Evolutionary conservation across 768 basidiomycete species (phyloP).

Genomic region (Cyathus striatus): DNA sequence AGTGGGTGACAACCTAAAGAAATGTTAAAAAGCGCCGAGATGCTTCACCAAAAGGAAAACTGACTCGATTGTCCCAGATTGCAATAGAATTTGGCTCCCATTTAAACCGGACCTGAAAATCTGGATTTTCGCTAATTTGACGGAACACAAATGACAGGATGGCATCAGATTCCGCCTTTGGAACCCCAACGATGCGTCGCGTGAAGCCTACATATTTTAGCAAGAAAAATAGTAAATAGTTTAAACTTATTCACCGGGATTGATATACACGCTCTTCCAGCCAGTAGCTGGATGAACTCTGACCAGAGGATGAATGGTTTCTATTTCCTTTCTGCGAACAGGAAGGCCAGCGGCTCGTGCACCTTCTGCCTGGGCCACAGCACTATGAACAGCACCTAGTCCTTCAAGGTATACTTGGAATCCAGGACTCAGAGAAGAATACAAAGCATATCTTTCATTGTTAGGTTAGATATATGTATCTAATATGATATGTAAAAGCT

Average conservation of each 20-base stretch:
- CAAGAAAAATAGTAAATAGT: neutral
- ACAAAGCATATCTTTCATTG: constrained; percentile 62
- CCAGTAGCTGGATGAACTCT: constrained; percentile 83
- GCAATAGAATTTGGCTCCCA: constrained; percentile 77
- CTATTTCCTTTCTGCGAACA: constrained; percentile 64
- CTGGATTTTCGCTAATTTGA: constrained; percentile 64
- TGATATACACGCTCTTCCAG: constrained; percentile 81
- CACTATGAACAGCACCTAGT: constrained; percentile 70
- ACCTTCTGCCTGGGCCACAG: constrained; percentile 72
- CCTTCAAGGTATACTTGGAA: constrained; percentile 77
- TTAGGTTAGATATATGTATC: neutral
- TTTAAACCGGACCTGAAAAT: constrained; percentile 72
- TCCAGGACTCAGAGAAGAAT: constrained; percentile 72
- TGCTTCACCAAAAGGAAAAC: constrained; percentile 9
- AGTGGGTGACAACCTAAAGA: constrained; percentile 67
- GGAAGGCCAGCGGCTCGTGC: constrained; percentile 63
- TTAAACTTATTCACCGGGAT: constrained; percentile 39
- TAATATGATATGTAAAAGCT: constrained; percentile 10
- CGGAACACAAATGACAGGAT: constrained; percentile 67
- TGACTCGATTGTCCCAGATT: constrained; percentile 83
- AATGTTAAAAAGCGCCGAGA: neutral
- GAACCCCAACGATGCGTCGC: constrained; percentile 69
- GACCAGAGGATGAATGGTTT: constrained; percentile 75
- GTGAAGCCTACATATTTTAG: constrained; percentile 57
- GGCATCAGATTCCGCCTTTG: constrained; percentile 78